Evolutionary conservation across 2,329 filamentous ascomycete species (phyloP), one percentile per base, ranked within the genome.

Genomic region (Nakataea oryzae): DNA sequence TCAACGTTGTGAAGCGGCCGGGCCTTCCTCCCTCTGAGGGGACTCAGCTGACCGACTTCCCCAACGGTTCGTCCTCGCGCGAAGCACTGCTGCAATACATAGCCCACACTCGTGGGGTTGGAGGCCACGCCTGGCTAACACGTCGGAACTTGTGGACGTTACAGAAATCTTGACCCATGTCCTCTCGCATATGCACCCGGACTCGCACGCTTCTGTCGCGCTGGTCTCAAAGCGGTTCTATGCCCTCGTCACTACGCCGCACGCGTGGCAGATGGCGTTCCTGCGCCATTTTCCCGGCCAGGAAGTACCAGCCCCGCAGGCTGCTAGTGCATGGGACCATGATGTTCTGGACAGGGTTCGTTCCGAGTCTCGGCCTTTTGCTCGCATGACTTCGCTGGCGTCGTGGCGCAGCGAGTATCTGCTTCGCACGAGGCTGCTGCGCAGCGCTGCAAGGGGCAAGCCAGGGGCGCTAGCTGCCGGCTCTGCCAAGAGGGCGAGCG

Each of bases 361-460:
- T 30, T 88, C 89, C 1, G 89, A 95, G 70, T 84, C 85, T 67
- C 89, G 92, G 57, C 84, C 86, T 66, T 99, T 97, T 70, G 85
- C 90, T 21, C 86, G 93, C 56, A 81, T 99, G 62, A 96, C 90
- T 12, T 81, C 86, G 3, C 76, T 93, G 64, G 89, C 92, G n/a
- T 95, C 93, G 11, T 97, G 95, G 93, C 85, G 93, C 67, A 97
- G 91, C 74, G 95, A 99, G 74, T 99, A 97, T 70, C 88, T 97
- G 58, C 77, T 96, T 62, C 84, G 95, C 58, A 97, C 92, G 2
- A 85, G 91, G 58, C 82, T 97, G 60, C 77, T 97, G 61, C 85
- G 92, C 57, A 95, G 90, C 65, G 79, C 97, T 63, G 83, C 83
- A 58, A 86, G 91, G 64, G 95, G 93, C 60, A 96, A 93, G 71